Evolutionary conservation across 768 basidiomycete genomes (phyloP).

Genomic region (Kwoniella sp.): DNA sequence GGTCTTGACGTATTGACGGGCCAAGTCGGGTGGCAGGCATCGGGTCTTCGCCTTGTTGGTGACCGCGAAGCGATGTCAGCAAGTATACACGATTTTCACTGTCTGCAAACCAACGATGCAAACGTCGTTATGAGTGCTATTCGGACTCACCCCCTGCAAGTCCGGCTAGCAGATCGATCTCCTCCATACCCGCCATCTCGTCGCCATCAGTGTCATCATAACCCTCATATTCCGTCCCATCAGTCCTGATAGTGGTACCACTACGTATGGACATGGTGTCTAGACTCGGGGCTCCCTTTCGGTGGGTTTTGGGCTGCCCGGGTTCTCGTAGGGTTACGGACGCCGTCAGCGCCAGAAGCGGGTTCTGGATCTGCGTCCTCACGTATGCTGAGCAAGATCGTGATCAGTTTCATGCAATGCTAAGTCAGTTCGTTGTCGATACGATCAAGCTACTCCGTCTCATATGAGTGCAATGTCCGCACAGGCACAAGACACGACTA

Average conservation of each 20-base stretch:
- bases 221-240: slow-evolving; percentile 47
- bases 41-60: slow-evolving; percentile 27
- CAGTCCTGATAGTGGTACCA: slow-evolving; percentile 39
- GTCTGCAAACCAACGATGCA: no score
- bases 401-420: background rate
- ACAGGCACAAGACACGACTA: background rate
- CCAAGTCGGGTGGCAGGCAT: slow-evolving; percentile 76
- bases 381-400: slow-evolving; percentile 66
- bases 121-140: no score
- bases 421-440: no score
- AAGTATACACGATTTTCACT: no score
- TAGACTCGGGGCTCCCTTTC: slow-evolving; percentile 17
- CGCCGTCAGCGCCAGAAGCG: slow-evolving; percentile 78
- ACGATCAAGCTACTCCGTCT: no score
- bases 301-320: slow-evolving; percentile 20
- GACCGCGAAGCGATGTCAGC: no score
- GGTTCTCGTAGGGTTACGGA: slow-evolving; percentile 81
- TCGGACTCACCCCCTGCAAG: slow-evolving; percentile 64
- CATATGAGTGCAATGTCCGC: background rate
- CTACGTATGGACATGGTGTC: slow-evolving; percentile 31
- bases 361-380: slow-evolving; percentile 69
- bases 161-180: slow-evolving; percentile 65
- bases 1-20: slow-evolving; percentile 66
- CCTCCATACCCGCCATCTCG: slow-evolving; percentile 63
- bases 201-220: slow-evolving; percentile 49